Evolutionary conservation across 306 rosid genomes (phyloP).

Genomic region (Abrus pulchellus): DNA sequence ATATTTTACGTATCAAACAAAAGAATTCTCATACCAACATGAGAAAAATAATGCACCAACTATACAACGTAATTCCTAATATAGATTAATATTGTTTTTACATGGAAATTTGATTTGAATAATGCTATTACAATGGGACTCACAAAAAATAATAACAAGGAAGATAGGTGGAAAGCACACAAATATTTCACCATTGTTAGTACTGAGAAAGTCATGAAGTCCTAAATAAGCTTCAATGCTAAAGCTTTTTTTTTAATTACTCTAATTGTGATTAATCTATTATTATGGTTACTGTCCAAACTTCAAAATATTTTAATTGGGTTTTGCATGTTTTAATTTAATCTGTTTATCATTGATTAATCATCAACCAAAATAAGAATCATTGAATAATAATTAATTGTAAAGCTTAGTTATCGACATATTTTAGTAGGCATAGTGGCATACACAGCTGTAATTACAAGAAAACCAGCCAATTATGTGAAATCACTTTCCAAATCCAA

Average conservation of each 20-base stretch:
- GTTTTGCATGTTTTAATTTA: not conserved
- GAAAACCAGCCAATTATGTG: conserved; percentile 37
- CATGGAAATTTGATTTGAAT: not conserved
- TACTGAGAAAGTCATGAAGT: not conserved
- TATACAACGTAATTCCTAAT: not conserved
- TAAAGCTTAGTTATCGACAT: conserved; percentile 19
- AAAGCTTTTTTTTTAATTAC: not conserved
- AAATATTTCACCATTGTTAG: not conserved
- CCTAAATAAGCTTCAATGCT: conserved; percentile 1
- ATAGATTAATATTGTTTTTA: not conserved
- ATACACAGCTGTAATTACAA: conserved; percentile 42
- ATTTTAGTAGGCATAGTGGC: conserved; percentile 1
- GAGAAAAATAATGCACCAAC: conserved; percentile 1
- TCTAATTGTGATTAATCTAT: not conserved
- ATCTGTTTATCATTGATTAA: not conserved
- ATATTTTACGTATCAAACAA: not conserved
- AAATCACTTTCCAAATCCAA: conserved; percentile 36
- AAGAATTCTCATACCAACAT: not conserved
- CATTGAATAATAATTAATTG: conserved; percentile 40
- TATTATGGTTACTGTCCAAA: not conserved
- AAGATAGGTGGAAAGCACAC: conserved; percentile 1
- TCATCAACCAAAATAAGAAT: not conserved
- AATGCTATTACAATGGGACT: not conserved
- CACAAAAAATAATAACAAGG: not conserved
- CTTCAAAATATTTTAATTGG: not conserved